Percentiles rank a stretch among this genome's conserved stretches.
Conservation (phyloP, 768 basidiomycete species). For the Pulveroboletus ravenelii region DNA sequence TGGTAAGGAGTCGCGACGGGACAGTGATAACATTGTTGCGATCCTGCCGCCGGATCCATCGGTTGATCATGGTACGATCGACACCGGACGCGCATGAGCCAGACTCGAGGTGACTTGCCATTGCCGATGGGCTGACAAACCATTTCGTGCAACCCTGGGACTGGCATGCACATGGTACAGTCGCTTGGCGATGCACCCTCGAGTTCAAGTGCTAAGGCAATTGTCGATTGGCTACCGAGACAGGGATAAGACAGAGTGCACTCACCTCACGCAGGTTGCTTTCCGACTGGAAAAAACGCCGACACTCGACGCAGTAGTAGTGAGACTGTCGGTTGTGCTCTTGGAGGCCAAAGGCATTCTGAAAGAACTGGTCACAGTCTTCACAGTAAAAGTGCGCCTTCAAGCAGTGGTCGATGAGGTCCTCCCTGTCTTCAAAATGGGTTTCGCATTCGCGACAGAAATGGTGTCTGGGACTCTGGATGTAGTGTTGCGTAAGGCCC, state of each 20-base stretch:
- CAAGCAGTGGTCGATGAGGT: slow-evolving; percentile 40
- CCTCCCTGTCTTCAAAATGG: slow-evolving; percentile 34
- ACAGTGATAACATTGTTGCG: slow-evolving; percentile 48
- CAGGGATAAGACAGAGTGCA: neutral
- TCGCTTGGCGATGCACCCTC: slow-evolving; percentile 39
- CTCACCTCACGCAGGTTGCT: slow-evolving; percentile 16
- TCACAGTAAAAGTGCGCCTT: slow-evolving; percentile 41
- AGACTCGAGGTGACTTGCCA: slow-evolving; percentile 60
- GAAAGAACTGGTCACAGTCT: slow-evolving; percentile 40
- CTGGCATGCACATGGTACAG: slow-evolving; percentile 35
- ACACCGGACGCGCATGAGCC: slow-evolving; percentile 53
- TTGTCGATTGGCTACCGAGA: neutral
- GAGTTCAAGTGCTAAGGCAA: slow-evolving; percentile 49
- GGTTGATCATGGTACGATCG: slow-evolving; percentile 33
- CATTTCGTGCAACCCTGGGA: slow-evolving; percentile 36
- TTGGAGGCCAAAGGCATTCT: slow-evolving; percentile 34
- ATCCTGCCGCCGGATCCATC: slow-evolving; percentile 41
- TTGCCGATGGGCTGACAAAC: slow-evolving; percentile 52
- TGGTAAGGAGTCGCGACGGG: slow-evolving; percentile 46
- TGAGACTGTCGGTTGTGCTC: slow-evolving; percentile 46
- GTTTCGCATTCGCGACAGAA: slow-evolving; percentile 51
- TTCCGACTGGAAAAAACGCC: slow-evolving; percentile 36
- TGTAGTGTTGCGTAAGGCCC: slow-evolving; percentile 47
- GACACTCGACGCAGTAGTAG: slow-evolving; percentile 44
- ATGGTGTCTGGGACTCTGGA: slow-evolving; percentile 43